Evolutionary conservation across 495 filamentous ascomycete species (phyloP).

Genomic region (Hypomontagnella submonticulosa): DNA sequence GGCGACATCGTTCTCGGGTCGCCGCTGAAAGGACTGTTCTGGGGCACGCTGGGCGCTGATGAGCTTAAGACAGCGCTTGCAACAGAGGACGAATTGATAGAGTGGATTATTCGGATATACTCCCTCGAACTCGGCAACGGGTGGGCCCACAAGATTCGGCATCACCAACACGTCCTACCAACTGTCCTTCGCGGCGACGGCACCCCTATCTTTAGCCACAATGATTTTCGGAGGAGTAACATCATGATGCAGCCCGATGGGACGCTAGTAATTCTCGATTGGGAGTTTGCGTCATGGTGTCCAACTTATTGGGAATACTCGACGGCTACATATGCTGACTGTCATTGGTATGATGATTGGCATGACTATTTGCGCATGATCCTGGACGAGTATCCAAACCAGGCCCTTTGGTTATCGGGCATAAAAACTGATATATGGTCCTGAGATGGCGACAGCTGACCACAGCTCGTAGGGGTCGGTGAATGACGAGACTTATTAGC

Average conservation of each 20-base stretch:
- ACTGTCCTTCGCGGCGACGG: conserved; percentile 34
- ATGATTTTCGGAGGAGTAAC: conserved; percentile 52
- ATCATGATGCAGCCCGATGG: conserved; percentile 45
- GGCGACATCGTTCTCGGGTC: conserved; percentile 48
- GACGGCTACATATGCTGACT: too few species aligned
- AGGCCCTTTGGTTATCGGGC: too few species aligned
- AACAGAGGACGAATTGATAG: too few species aligned
- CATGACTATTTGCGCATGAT: too few species aligned
- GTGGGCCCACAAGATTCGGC: conserved; percentile 44
- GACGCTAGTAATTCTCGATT: conserved; percentile 48
- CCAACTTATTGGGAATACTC: conserved; percentile 14
- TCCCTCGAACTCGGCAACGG: conserved; percentile 35
- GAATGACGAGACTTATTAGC: too few species aligned
- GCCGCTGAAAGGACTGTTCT: conserved; percentile 41
- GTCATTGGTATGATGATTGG: too few species aligned
- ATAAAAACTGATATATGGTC: too few species aligned
- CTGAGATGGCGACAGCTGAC: too few species aligned
- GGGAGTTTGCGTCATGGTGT: conserved; percentile 53
- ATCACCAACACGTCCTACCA: conserved; percentile 50
- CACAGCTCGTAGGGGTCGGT: too few species aligned
- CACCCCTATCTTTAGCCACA: conserved; percentile 40
- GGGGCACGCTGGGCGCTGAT: too few species aligned
- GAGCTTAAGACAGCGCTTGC: too few species aligned
- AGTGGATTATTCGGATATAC: conserved; percentile 32
- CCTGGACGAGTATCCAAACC: too few species aligned